Conservation (phyloP, 2,329 filamentous ascomycete species). For the Phyllosticta citrichinensis region DNA sequence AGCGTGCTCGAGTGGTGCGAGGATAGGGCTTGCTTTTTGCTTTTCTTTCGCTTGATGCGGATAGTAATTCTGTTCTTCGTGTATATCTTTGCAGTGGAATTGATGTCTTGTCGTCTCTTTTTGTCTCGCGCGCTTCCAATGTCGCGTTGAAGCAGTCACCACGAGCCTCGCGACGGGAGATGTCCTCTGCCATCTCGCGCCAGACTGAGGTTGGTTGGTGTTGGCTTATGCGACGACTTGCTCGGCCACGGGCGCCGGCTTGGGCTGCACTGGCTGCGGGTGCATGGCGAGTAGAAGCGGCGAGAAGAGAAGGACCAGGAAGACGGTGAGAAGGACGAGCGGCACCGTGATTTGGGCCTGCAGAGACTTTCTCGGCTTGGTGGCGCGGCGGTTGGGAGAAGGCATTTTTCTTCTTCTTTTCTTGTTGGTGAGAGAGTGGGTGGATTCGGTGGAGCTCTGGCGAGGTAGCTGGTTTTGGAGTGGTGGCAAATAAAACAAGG, state of each 20-base stretch:
- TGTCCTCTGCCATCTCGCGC: neutral
- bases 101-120: neutral
- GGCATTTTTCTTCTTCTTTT: neutral
- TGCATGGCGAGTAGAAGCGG: constrained; percentile 8
- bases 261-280: constrained; percentile 5
- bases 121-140: neutral
- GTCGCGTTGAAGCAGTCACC: neutral
- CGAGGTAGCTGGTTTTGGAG: neutral
- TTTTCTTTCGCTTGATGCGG: neutral
- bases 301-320: constrained; percentile 8
- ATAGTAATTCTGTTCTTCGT: neutral
- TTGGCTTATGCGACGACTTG: constrained; percentile 1
- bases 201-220: neutral
- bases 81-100: neutral
- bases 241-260: neutral
- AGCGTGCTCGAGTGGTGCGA: too few species aligned
- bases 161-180: neutral
- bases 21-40: neutral
- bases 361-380: constrained; percentile 3
- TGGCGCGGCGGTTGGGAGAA: neutral
- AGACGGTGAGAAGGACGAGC: constrained; percentile 1
- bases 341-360: constrained; percentile 6
- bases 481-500: neutral
- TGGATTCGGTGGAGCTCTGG: neutral
- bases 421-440: neutral